Percentiles rank a stretch among this genome's conserved stretches.
These are phyloP conservation scores for Cardamine resedifolia DNA, from an alignment of 345 rosid genomes.

Conservation along the genomic window DNA sequence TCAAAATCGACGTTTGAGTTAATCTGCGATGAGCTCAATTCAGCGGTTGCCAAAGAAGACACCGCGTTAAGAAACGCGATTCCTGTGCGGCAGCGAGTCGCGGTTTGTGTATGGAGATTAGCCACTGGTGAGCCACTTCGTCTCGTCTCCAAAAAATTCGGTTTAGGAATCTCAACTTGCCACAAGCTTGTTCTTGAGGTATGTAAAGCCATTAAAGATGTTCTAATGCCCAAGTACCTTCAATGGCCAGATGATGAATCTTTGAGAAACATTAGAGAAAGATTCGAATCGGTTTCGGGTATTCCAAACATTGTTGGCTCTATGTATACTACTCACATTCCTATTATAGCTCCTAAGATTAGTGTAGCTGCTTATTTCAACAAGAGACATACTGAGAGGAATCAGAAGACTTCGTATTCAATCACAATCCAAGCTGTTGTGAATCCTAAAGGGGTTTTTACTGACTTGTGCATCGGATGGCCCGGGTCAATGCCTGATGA, in stretches of 20 bases:
- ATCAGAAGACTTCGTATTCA: constrained; percentile 71
- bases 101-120: constrained; percentile 89
- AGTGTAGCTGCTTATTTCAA: constrained; percentile 78
- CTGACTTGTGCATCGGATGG: constrained; percentile 89
- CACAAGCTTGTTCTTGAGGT: constrained; percentile 80
- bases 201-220: constrained; percentile 67
- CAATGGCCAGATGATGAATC: constrained; percentile 80
- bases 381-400: constrained; percentile 75
- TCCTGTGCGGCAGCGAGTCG: constrained; percentile 90
- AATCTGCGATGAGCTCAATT: constrained; percentile 77
- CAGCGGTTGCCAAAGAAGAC: constrained; percentile 84
- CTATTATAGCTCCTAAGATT: constrained; percentile 76
- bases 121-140: constrained; percentile 80
- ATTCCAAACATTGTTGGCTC: constrained; percentile 73
- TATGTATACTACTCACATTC: constrained; percentile 82
- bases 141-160: constrained; percentile 70
- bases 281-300: constrained; percentile 54
- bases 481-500: constrained; percentile 88
- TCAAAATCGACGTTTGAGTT: constrained; percentile 69
- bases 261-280: constrained; percentile 43
- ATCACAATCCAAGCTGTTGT: constrained; percentile 79
- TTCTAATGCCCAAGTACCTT: constrained; percentile 71
- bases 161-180: constrained; percentile 80
- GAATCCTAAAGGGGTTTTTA: constrained; percentile 63
- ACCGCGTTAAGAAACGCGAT: constrained; percentile 82